Conservation (phyloP, 1,284 basidiomycete species). For the Sporisorium iseilematis-ciliati region DNA sequence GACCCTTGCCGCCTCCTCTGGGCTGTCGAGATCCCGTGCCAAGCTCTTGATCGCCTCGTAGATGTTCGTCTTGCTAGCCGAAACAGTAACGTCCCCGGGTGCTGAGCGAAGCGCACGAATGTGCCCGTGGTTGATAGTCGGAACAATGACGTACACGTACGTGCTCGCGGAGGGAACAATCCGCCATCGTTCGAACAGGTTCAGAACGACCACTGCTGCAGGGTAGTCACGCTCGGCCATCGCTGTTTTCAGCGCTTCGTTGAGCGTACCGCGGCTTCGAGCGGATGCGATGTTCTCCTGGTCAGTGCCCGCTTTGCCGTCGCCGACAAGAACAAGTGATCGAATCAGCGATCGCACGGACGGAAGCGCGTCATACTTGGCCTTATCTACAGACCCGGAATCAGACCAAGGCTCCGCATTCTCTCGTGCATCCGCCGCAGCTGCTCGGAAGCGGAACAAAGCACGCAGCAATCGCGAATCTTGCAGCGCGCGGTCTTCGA, state of each 20-base stretch:
- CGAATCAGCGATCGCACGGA: constrained; percentile 23
- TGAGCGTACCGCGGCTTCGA: constrained; percentile 34
- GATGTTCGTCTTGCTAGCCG: constrained; percentile 21
- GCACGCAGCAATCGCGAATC: constrained; percentile 20
- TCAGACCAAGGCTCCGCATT: neutral
- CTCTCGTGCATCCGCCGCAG: constrained; percentile 2
- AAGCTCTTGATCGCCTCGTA: constrained; percentile 23
- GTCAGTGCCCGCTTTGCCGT: constrained; percentile 10
- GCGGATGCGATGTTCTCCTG: constrained; percentile 7
- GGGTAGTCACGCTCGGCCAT: constrained; percentile 42
- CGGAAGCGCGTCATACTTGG: constrained; percentile 10
- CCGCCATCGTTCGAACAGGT: constrained; percentile 41
- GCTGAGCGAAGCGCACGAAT: constrained; percentile 6
- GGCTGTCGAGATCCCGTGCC: constrained; percentile 14
- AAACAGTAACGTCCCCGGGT: constrained; percentile 1
- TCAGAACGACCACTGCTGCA: constrained; percentile 29
- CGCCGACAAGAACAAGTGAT: constrained; percentile 24
- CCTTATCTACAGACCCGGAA: neutral
- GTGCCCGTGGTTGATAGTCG: constrained; percentile 30
- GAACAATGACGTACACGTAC: constrained; percentile 23
- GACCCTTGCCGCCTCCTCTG: constrained; percentile 6
- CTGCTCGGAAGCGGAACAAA: constrained; percentile 20
- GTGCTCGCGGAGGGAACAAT: constrained; percentile 25
- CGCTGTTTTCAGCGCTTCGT: constrained; percentile 30
- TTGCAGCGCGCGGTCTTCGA: neutral